Evolutionary conservation across 805 yeast species (phyloP), one percentile per base, ranked within the genome.

Genomic region (Candida sonorensis): DNA sequence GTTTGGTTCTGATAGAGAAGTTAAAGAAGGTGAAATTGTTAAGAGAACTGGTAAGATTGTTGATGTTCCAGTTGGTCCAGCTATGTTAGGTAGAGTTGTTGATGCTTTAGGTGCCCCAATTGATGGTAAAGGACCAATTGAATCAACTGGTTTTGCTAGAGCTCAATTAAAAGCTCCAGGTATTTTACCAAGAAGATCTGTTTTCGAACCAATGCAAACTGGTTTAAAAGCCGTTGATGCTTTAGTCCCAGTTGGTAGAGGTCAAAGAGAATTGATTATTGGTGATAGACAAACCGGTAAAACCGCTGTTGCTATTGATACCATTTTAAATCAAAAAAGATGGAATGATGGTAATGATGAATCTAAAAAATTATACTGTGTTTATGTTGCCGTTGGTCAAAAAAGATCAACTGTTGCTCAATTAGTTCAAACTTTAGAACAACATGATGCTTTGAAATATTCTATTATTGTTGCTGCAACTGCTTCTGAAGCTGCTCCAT

Each of bases 271-370:
- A 78, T 76, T 92, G 83, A 90, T 90, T 61, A 90, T 90, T 65
- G 98, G 98, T 81, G 98, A 90, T 72, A 90, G 98, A 79, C 98
- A 92, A 77, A 92, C 98, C 61, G 98, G 98, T 82, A 92, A 92
- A 79, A 92, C 98, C 63, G 96, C 97, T 49, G 96, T 92, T 57
- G 98, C 97, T 56, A 67, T 92, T 55, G 98, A 92, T 69, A 79
- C 99, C 72, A 92, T 92, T 62, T 80, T 92, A 63, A 92, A 92
- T 76, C 99, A 92, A 75, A 92, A 90, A 84, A 83, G 95, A 73
- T 86, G 97, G 95, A 92, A 92, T 81, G 67, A 74, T 55, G 95
- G 95, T 69, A 37, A 70, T 45, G 97, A 92, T 66, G 99, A 92
- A 79, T 67, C 79, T 64, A 92, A 92, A 82, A 92, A 92, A 75